Percentiles rank a stretch among this genome's conserved stretches.
Conservation (phyloP, 1,139 yeast genomes). For the Nakaseomyces glabratus region DNA sequence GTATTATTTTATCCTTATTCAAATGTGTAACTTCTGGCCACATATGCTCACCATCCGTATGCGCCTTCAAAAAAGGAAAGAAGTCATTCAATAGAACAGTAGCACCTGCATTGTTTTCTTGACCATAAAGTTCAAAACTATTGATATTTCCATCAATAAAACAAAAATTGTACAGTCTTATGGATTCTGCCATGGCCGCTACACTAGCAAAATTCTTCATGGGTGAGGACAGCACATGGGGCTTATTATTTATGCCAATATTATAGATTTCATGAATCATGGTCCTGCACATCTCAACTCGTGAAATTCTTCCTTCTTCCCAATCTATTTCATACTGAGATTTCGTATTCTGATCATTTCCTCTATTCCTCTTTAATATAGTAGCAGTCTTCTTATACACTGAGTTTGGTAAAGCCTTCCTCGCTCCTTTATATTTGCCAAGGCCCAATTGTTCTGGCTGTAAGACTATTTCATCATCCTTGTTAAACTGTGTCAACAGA, state of each 20-base stretch:
- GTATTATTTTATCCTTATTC: slow-evolving; percentile 9
- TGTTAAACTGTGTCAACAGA: no score
- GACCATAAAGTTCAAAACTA: no score
- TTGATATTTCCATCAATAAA: slow-evolving; percentile 4
- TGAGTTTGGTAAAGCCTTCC: slow-evolving; percentile 2
- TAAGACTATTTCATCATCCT: no score
- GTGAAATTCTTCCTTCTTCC: neutral
- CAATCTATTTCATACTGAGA: neutral
- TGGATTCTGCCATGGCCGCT: slow-evolving; percentile 6
- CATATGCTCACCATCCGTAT: slow-evolving; percentile 6
- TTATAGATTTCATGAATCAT: neutral
- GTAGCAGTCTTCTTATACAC: neutral
- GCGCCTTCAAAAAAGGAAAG: slow-evolving; percentile 19
- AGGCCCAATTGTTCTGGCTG: no score
- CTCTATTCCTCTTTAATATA: neutral
- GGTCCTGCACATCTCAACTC: neutral
- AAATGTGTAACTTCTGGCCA: slow-evolving; percentile 19
- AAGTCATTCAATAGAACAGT: slow-evolving; percentile 11
- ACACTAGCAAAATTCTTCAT: neutral
- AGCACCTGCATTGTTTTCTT: slow-evolving; percentile 1
- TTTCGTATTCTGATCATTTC: neutral
- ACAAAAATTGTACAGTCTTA: slow-evolving; percentile 3
- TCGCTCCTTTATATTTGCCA: slow-evolving; percentile 1
- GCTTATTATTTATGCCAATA: neutral
- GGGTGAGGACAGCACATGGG: neutral